Evolutionary conservation across 306 rosid genomes (phyloP), one percentile per base, ranked within the genome.

Genomic region (Astragalus membranaceus): DNA sequence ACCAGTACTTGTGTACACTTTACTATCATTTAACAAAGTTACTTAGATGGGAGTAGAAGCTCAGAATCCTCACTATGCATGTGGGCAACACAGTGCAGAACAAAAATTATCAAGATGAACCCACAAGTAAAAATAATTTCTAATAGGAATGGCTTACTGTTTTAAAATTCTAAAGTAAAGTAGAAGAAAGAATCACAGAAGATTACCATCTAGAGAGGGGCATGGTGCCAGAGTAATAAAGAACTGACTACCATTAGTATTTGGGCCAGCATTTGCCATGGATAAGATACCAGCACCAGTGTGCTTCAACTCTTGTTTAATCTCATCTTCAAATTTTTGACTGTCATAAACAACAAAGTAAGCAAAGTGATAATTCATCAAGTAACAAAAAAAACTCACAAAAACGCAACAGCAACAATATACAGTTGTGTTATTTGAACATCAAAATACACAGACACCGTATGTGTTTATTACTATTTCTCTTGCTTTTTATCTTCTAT

Each of bases 251-350:
- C 99, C 97, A 78, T 95, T 95, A 39, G 96, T 81, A 77, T 95
- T 73, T 4, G 95, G 95, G 57, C 99, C 99, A 72, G 97, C 96
- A 79, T 95, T 95, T 37, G 97, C 99, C 99, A 95, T 95, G 42
- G 99, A 95, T 73, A 95, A 81, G 75, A 95, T 87, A 44, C 99
- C 99, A 54, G 99, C 99, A 69, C 99, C 99, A 17, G 99, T 91
- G 69, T 95, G 99, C 86, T 95, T 95, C 88, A 95, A 80, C 87
- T 95, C 99, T 9, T 74, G 79, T 57, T 53, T 91, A 16, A 95
- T 87, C 86, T 95, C 99, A 77, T 95, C 99, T 58, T 95, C 97
- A 73, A 95, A 95, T 79, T 95, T 91, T 7, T 79, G 23, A 32
- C 99, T 89, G 78, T 74, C 55, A 73, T 35, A 59, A 76, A 70